Percentiles rank a stretch among this genome's conserved stretches.
phyloP scores from a whole-genome alignment of 768 basidiomycete species.

The Suillus placidus region DNA sequence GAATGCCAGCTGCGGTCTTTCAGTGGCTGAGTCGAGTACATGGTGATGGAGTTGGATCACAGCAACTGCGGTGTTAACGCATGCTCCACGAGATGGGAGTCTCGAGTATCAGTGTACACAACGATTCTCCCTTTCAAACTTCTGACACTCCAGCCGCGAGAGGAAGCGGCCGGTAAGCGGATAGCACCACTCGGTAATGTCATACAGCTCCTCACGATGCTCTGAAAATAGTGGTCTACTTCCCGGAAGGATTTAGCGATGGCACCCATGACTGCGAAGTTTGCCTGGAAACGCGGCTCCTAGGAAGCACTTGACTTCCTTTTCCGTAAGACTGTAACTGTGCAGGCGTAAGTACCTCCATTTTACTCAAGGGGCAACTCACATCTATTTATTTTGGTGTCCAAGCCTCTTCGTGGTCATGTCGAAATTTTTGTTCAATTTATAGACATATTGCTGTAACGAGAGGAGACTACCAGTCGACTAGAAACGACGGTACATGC shows the following conservation, averaged over 20 bases:
- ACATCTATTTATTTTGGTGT: neutral
- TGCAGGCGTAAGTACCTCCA: neutral
- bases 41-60: constrained; percentile 22
- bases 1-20: constrained; percentile 25
- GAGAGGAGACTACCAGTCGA: neutral
- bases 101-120: neutral
- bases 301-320: constrained; percentile 6
- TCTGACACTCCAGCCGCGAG: neutral
- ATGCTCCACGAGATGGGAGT: constrained; percentile 1
- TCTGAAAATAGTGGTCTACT: constrained; percentile 3
- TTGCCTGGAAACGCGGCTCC: constrained; percentile 4
- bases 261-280: neutral
- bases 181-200: neutral
- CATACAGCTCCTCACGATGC: neutral
- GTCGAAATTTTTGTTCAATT: neutral
- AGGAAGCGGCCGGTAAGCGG: constrained; percentile 5
- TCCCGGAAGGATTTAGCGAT: constrained; percentile 1
- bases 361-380: neutral
- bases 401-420: neutral
- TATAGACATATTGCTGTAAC: neutral
- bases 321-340: constrained; percentile 1
- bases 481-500: neutral
- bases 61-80: neutral
- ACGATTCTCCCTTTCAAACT: neutral
- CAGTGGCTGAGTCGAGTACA: constrained; percentile 21